Conservation (phyloP, 2,329 filamentous ascomycete species). For the Cercospora brassicicola region DNA sequence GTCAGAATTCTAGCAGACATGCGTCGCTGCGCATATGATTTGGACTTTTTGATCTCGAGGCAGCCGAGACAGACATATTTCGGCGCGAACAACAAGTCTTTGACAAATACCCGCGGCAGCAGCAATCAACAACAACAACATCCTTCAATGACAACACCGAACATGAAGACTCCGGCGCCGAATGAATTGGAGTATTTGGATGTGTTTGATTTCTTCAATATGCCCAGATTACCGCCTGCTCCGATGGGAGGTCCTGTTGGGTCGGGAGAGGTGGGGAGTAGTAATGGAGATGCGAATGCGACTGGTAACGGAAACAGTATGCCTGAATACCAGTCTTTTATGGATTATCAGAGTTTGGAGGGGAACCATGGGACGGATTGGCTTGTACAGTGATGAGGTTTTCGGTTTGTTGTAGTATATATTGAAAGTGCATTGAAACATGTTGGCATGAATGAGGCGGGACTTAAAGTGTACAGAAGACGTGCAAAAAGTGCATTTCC, state of each 20-base stretch:
- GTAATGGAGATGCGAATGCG: constrained; percentile 30
- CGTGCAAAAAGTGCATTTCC: too few relatives aligned
- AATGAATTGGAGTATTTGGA: constrained; percentile 89
- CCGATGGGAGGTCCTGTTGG: constrained; percentile 31
- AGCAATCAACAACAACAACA: background rate
- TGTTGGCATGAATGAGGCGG: too few relatives aligned
- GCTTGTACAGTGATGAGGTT: constrained; percentile 26
- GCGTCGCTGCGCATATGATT: constrained; percentile 83
- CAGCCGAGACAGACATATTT: constrained; percentile 61
- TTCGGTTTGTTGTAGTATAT: too few relatives aligned
- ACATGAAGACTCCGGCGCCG: constrained; percentile 58
- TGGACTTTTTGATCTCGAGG: constrained; percentile 83
- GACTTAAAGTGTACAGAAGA: too few relatives aligned
- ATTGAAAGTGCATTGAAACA: too few relatives aligned
- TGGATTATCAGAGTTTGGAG: constrained; percentile 29
- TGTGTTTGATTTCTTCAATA: constrained; percentile 93
- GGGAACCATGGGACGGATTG: constrained; percentile 25
- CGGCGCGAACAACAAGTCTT: constrained; percentile 2
- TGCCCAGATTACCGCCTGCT: constrained; percentile 66
- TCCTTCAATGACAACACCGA: constrained; percentile 33
- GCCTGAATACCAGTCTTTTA: constrained; percentile 29
- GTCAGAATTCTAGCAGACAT: constrained; percentile 89
- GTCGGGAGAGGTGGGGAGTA: constrained; percentile 30
- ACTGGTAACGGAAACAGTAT: constrained; percentile 23
- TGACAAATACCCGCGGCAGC: background rate